Percentiles rank a stretch among this genome's conserved stretches.
Evolutionary conservation across 2,329 filamentous ascomycete genomes (phyloP).

Genomic region (Alternaria alternata): DNA sequence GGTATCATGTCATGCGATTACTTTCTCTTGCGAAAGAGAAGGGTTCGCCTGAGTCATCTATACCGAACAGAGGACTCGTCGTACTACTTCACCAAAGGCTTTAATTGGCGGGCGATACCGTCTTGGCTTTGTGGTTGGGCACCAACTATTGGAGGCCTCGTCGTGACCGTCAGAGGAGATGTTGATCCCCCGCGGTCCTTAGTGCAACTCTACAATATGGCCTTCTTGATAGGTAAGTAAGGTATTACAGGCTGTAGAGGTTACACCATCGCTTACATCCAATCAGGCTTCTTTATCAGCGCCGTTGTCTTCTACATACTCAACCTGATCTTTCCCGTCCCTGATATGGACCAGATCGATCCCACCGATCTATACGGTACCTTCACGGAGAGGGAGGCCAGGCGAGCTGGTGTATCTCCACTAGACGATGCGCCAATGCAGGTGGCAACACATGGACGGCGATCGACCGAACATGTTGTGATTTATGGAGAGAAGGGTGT

Average conservation of each 20-base stretch:
- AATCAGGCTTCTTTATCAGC: conserved; percentile 53
- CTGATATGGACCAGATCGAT: conserved; percentile 55
- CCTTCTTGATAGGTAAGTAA: conserved; percentile 55
- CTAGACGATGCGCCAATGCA: conserved; percentile 20
- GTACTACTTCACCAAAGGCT: conserved; percentile 56
- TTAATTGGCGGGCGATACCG: conserved; percentile 55
- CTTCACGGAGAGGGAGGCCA: conserved; percentile 56
- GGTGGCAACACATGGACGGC: background rate
- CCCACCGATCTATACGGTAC: conserved; percentile 56
- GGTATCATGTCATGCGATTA: conserved; percentile 53
- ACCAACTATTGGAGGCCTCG: conserved; percentile 54
- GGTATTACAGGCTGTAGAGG: background rate
- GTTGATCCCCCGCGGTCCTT: conserved; percentile 47
- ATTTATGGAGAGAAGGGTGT: background rate
- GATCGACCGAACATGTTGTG: background rate
- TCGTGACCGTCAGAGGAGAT: conserved; percentile 49
- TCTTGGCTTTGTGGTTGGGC: conserved; percentile 57
- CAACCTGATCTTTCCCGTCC: conserved; percentile 53
- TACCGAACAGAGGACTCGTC: conserved; percentile 47
- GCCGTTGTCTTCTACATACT: conserved; percentile 41
- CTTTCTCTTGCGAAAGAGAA: conserved; percentile 47
- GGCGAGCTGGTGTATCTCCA: conserved; percentile 50
- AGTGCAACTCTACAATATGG: conserved; percentile 59
- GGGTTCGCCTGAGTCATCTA: conserved; percentile 49
- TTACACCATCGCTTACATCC: conserved; percentile 2